Base-by-base conservation (phyloP, 805 yeast species). In the Kluyveromyces siamensis region DNA sequence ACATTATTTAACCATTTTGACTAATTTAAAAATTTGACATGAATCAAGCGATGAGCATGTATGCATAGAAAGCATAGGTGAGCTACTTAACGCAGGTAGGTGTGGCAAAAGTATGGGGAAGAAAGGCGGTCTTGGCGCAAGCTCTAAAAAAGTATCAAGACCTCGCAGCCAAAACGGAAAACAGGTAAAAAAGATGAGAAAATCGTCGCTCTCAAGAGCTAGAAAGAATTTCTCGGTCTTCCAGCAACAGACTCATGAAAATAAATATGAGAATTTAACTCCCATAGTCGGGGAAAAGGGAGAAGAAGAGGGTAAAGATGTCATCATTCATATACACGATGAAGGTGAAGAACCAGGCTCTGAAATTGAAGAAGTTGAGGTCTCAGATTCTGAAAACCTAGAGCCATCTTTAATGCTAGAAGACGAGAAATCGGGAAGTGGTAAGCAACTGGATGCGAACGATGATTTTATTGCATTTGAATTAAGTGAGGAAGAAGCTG, bases 381-480 rank as follows among this genome's bases (percentile, higher is more conserved):
- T 46, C 2, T 39, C 33, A 18, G 49, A 58, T 40, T 60, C 63
- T 10, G 51, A 52, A n/a, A 56, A 49, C 10, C 40, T 49, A 14
- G 27, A 39, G n/a, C 21, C 46, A 13, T 40, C 45, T 14, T 46
- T 45, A 17, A 48, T 42, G 35, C 52, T 48, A 10, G 49, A 40
- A 21, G 19, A 37, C 27, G 33, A 21, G 35, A 41, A n/a, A 36
- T 25, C 27, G 19, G 39, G 19, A 16, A 39, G 40, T 36, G 43
- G 38, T 2, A 45, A 68, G 48, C 68, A 62, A 14, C 56, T 72
- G 21, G 69, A 63, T 7, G 64, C 62, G 5, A 72, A 72, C 48
- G 65, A 58, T 6, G 77, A 73, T 48, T 73, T 69, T 52, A 73
- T 73, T 37, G 69, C 73, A 4, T 60, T 73, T 25, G 71, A 69